phyloP scores from a whole-genome alignment of 163 green algal genomes.

The Coccomyxa subellipsoidea region DNA sequence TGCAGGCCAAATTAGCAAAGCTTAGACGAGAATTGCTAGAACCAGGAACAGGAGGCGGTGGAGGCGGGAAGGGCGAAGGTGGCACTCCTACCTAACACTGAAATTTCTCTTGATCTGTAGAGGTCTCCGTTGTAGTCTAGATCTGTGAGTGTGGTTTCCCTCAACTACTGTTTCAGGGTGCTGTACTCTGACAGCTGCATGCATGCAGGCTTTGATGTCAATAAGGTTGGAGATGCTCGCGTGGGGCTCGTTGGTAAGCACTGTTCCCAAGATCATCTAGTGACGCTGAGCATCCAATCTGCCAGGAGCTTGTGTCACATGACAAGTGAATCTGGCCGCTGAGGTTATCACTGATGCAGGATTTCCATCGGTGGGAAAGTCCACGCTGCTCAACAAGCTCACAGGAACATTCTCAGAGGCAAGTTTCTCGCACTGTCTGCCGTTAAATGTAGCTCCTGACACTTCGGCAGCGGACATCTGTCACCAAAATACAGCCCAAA shows the following conservation, averaged over 20 bases:
- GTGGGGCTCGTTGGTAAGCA: conserved; percentile 87
- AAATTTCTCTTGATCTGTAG: too few relatives aligned
- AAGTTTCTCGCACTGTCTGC: neutral
- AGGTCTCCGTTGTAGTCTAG: too few relatives aligned
- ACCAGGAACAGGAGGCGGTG: conserved; percentile 58
- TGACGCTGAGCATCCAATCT: neutral
- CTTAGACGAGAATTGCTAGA: conserved; percentile 93
- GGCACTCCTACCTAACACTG: neutral
- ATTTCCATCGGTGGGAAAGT: conserved; percentile 99
- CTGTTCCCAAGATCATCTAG: neutral
- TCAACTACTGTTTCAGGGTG: neutral
- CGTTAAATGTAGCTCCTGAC: too few relatives aligned
- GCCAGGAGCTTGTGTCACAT: neutral
- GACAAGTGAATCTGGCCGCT: too few relatives aligned
- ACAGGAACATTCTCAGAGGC: conserved; percentile 97
- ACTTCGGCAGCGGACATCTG: too few relatives aligned
- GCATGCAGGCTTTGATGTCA: conserved; percentile 92
- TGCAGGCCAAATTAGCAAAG: conserved; percentile 96
- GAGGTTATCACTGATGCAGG: too few relatives aligned
- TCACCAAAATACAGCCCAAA: too few relatives aligned
- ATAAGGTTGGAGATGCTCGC: conserved; percentile 93
- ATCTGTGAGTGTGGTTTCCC: neutral
- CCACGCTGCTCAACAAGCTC: conserved; percentile 96
- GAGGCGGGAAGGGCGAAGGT: conserved; percentile 69
- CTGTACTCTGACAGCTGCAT: neutral